Evolutionary conservation across 805 yeast species (phyloP).

Genomic region (Myxozyma monticola): DNA sequence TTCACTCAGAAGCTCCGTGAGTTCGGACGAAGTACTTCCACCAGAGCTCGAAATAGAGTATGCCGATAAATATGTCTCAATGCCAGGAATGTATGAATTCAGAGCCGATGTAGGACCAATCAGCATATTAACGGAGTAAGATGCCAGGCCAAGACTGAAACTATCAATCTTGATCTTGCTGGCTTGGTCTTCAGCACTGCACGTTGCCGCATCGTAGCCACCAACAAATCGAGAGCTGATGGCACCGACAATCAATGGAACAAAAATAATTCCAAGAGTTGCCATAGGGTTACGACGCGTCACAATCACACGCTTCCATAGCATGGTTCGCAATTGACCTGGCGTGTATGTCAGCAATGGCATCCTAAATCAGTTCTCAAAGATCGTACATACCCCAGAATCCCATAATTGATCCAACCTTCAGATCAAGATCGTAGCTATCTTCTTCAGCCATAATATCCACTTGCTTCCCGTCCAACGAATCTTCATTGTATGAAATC

Average conservation of each 20-base stretch:
- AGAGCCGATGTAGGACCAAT: constrained; percentile 11
- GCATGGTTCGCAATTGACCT: constrained; percentile 25
- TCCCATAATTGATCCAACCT: constrained; percentile 11
- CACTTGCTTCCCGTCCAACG: background rate
- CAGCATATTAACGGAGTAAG: constrained; percentile 3
- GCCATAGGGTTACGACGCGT: constrained; percentile 20
- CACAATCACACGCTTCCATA: constrained; percentile 20
- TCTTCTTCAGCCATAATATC: background rate
- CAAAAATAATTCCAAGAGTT: constrained; percentile 8
- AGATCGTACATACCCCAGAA: constrained; percentile 8
- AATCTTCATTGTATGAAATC: constrained; percentile 1
- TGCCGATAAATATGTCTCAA: background rate
- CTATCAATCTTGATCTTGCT: background rate
- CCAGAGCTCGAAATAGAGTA: background rate
- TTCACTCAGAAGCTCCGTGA: background rate
- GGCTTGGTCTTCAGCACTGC: constrained; percentile 11
- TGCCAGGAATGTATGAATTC: constrained; percentile 2
- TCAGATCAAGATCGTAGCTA: constrained; percentile 3
- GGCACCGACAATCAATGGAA: constrained; percentile 26
- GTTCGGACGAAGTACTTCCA: background rate
- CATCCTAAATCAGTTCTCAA: too few species aligned
- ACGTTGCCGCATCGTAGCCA: constrained; percentile 9
- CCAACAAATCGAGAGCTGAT: constrained; percentile 13
- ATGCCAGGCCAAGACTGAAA: background rate
- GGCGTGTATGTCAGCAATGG: too few species aligned